Conservation (phyloP, 805 yeast species). For the Saturnispora quitensis region DNA sequence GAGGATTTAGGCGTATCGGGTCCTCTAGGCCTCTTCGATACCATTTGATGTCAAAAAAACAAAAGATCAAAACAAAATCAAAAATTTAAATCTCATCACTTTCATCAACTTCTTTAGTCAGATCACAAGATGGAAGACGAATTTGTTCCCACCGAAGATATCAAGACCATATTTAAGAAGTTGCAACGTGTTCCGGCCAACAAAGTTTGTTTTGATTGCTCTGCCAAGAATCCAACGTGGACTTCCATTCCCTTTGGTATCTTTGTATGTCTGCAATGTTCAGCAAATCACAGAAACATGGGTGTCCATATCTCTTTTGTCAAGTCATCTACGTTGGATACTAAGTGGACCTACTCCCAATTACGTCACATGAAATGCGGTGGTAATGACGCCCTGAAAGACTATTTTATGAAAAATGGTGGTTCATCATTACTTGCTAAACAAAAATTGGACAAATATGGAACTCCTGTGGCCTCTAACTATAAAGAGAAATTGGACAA, state of each 20-base stretch:
- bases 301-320: constrained; percentile 97
- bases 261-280: constrained; percentile 85
- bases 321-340: constrained; percentile 79
- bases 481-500: constrained; percentile 75
- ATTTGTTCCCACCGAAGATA: constrained; percentile 62
- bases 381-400: constrained; percentile 82
- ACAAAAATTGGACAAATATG: constrained; percentile 72
- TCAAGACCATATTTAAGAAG: constrained; percentile 52
- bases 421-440: constrained; percentile 63
- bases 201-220: constrained; percentile 85
- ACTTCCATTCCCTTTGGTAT: constrained; percentile 96
- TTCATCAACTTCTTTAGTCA: not conserved
- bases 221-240: constrained; percentile 95
- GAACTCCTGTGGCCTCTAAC: constrained; percentile 66
- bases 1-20: not conserved
- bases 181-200: constrained; percentile 63
- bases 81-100: not conserved
- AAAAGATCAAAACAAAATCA: not conserved
- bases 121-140: constrained; percentile 18
- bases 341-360: constrained; percentile 84
- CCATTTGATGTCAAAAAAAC: not conserved
- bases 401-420: constrained; percentile 74
- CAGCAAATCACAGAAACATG: constrained; percentile 89
- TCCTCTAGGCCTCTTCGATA: not conserved
- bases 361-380: constrained; percentile 89